These are phyloP conservation scores for Suillus sp. DNA, from an alignment of 768 basidiomycete species.

Conservation along the genomic window DNA sequence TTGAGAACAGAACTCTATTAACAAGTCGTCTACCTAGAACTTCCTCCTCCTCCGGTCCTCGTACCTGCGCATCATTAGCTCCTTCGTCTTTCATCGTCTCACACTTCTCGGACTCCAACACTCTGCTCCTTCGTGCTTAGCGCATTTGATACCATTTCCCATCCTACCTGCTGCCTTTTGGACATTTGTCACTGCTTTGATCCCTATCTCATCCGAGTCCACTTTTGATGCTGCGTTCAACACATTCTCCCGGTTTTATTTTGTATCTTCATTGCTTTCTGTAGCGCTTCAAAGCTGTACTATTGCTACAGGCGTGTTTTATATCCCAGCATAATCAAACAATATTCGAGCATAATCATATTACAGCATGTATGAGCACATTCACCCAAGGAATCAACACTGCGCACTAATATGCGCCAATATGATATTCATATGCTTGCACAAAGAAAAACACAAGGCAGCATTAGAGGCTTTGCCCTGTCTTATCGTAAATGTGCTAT, in stretches of 20 bases:
- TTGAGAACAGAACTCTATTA: too few species aligned
- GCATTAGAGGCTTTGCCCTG: background rate
- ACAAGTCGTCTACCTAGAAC: too few species aligned
- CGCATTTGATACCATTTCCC: too few species aligned
- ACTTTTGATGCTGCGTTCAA: background rate
- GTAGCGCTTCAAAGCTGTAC: background rate
- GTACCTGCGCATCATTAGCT: too few species aligned
- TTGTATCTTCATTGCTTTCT: background rate
- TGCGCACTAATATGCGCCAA: background rate
- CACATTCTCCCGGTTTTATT: background rate
- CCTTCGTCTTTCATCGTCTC: too few species aligned
- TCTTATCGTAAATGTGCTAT: background rate
- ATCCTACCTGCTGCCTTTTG: too few species aligned
- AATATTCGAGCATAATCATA: background rate
- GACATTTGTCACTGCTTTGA: too few species aligned
- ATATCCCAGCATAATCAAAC: constrained; percentile 1
- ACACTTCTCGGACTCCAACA: too few species aligned
- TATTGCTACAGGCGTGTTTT: background rate
- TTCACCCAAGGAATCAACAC: background rate
- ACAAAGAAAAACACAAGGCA: background rate
- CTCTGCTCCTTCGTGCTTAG: too few species aligned
- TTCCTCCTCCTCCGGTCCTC: too few species aligned
- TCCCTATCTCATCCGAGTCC: too few species aligned
- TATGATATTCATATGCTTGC: background rate
- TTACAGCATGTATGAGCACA: background rate